Percentiles rank a stretch among this genome's conserved stretches.
These are phyloP conservation scores for Coffea canephora DNA, from an alignment of 257 asterid genomes.

Conservation along the genomic window DNA sequence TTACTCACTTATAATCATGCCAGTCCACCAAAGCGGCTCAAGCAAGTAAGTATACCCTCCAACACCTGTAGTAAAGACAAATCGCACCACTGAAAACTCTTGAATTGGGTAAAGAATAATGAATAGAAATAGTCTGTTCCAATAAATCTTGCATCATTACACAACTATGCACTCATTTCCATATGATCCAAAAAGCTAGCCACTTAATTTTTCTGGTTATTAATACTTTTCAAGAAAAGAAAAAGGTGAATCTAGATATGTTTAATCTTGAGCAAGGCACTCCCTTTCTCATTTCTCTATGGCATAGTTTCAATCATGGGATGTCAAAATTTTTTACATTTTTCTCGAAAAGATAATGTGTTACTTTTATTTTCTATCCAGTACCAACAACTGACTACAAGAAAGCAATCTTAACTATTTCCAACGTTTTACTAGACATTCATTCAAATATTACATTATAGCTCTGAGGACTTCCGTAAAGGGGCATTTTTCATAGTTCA, in stretches of 20 bases:
- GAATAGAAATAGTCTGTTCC: neutral
- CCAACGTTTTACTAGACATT: neutral
- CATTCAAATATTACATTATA: neutral
- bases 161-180: neutral
- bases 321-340: neutral
- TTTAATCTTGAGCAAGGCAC: neutral
- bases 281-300: no score
- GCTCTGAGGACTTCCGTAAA: neutral
- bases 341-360: no score
- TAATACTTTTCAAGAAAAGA: neutral
- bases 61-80: constrained; percentile 45
- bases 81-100: neutral
- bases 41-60: constrained; percentile 84
- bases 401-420: neutral
- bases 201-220: neutral
- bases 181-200: neutral
- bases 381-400: neutral
- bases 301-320: neutral
- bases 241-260: neutral
- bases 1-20: constrained; percentile 81
- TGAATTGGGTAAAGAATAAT: neutral
- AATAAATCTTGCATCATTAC: neutral
- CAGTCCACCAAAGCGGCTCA: constrained; percentile 97
- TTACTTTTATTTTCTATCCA: neutral
- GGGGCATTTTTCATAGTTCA: neutral